A percentile compares a stretch with the other conserved stretches of the same genome.
Evolutionary conservation across 148 eudicot genomes (phyloP).

Genomic region (Rhododendron williamsianum): DNA sequence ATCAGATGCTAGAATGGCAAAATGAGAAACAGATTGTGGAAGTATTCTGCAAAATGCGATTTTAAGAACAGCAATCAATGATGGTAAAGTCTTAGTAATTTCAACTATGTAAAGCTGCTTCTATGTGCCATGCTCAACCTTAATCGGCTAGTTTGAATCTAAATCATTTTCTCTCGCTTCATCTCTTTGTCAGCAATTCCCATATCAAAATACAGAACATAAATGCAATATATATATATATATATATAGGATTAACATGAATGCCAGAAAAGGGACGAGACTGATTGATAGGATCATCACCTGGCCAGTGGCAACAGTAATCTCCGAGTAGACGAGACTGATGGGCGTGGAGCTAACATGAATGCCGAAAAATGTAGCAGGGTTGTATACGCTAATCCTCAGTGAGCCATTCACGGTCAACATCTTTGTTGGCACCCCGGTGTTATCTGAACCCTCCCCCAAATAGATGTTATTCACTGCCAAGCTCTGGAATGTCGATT

Average conservation of each 20-base stretch:
- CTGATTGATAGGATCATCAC: conserved; percentile 23
- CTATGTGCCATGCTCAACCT: background rate
- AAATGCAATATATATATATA: too few species aligned
- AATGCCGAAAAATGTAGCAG: conserved; percentile 87
- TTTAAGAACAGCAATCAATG: too few species aligned
- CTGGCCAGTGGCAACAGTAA: conserved; percentile 79
- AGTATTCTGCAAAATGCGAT: background rate
- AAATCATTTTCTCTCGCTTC: background rate
- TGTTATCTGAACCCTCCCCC: conserved; percentile 64
- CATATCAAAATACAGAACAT: background rate
- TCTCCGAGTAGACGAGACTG: conserved; percentile 59
- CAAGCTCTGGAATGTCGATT: conserved; percentile 59
- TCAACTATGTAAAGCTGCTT: background rate
- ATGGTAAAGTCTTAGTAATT: background rate
- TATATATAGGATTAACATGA: background rate
- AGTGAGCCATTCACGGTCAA: conserved; percentile 60
- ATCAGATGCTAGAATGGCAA: background rate
- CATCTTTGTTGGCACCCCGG: conserved; percentile 79
- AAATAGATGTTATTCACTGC: conserved; percentile 46
- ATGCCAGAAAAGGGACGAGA: background rate
- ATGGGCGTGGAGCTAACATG: conserved; percentile 75
- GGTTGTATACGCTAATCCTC: conserved; percentile 67
- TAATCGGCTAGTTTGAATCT: background rate
- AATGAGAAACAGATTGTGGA: background rate
- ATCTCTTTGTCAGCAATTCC: background rate